Percentiles rank a stretch among this genome's conserved stretches.
Conservation (phyloP, 495 filamentous ascomycete genomes). For the Penicillium atrosanguineum region DNA sequence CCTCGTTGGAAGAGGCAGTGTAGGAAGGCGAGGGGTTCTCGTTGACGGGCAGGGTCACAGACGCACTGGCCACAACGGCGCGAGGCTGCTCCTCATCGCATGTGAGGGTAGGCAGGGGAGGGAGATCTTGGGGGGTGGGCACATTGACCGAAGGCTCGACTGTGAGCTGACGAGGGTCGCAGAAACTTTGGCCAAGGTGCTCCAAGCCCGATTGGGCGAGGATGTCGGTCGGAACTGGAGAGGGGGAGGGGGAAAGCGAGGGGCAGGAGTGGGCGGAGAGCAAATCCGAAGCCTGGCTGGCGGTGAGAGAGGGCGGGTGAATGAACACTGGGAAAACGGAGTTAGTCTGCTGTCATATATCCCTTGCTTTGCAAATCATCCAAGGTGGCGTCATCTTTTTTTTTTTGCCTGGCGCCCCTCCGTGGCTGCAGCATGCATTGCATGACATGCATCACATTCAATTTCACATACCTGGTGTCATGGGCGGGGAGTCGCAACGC, state of each 20-base stretch:
- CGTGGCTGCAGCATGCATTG: conserved; percentile 18
- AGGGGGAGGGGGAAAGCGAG: conserved; percentile 76
- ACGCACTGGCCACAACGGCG: conserved; percentile 65
- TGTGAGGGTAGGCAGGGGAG: conserved; percentile 65
- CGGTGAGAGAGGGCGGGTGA: conserved; percentile 66
- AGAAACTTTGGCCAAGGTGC: conserved; percentile 61
- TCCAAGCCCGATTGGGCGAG: conserved; percentile 56
- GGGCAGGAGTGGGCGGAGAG: conserved; percentile 73
- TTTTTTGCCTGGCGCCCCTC: conserved; percentile 3
- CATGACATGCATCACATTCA: not conserved
- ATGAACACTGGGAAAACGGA: conserved; percentile 64
- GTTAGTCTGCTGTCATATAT: conserved; percentile 20
- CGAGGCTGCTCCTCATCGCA: conserved; percentile 75
- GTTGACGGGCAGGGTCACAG: conserved; percentile 53
- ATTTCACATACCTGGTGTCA: conserved; percentile 83
- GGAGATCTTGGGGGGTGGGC: conserved; percentile 59
- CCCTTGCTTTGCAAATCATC: not conserved
- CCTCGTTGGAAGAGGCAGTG: conserved; percentile 45
- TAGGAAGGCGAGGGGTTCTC: conserved; percentile 48
- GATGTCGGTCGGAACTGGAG: conserved; percentile 61
- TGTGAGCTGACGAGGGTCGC: conserved; percentile 88
- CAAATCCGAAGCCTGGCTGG: conserved; percentile 65
- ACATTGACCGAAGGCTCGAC: conserved; percentile 62
- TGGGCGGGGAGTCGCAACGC: conserved; percentile 72
- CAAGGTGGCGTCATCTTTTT: conserved; percentile 1